Evolutionary conservation across 1,284 basidiomycete genomes (phyloP), one percentile per base, ranked within the genome.

Genomic region (Ustilago trichophora): DNA sequence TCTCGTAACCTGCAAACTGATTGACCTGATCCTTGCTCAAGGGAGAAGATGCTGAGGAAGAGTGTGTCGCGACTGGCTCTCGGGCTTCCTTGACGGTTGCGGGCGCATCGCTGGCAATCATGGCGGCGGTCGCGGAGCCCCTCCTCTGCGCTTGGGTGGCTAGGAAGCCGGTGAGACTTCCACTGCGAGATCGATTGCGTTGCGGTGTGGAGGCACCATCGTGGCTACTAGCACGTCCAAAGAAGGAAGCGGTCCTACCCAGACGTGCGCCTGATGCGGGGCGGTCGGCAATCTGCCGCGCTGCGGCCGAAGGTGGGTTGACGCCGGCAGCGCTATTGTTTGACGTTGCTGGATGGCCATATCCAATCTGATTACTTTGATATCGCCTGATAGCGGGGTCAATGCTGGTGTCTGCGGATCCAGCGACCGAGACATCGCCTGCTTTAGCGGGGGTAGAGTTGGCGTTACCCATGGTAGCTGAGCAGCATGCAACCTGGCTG

Each of bases 221-320:
- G 18, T 71, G 62, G 21, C 62, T 71, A 42, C 67, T 71, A 33
- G 63, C 55, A 15, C 67, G 56, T 13, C 62, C 67, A 21, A 71
- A 71, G 42, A 66, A 48, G 35, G 67, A 57, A 19, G 56, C 27
- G 11, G 56, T 58, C 11, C 56, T 49, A 10, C 49, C 54, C 12
- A 62, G 32, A 12, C 54, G 44, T 4, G 37, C 25, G 18, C 34
- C 64, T 5, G 56, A 48, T 0, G 35, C 7, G 11, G 34, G 31
- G 12, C 53, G 40, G 11, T 57, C 53, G 5, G 44, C 32, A 7
- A 25, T 44, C 16, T 51, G 52, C 2, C 59, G 52, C 7, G 52
- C 35, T 36, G 41, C 36, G 12, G 38, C 22, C 16, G n/a, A n/a
- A n/a, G n/a, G n/a, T n/a, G n/a, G n/a, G n/a, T n/a, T n/a, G n/a